Base-by-base conservation (phyloP, 306 rosid species). In the Heteromeles arbutifolia region DNA sequence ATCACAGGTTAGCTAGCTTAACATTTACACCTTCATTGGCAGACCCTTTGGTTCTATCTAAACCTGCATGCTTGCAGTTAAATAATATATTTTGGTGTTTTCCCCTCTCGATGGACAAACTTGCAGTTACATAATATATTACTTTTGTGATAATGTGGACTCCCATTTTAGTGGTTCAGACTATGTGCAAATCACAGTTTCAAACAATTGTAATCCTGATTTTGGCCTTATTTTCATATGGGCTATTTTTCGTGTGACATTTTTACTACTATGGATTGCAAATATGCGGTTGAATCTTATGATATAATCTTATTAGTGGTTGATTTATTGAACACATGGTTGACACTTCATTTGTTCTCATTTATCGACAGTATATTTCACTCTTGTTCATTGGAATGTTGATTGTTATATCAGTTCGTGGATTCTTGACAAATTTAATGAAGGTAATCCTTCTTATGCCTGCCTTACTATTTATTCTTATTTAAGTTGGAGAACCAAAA, bases 381-480 rank as follows among this genome's bases (percentile, higher is more conserved):
- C 88, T 92, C 70, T 79, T 90, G 71, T 95, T 95, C 87, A 95
- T 95, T 0, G 97, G 99, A 85, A 84, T 95, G 90, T 80, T 95
- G 92, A 83, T 95, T 37, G 99, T 88, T 52, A 92, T 90, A 83
- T 95, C 99, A 18, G 96, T 95, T 69, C 97, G 97, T 64, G 99
- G 99, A 69, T 95, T 95, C 86, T 80, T 95, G 84, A 89, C 97
- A 78, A 95, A 95, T 87, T 88, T 95, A 57, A 95, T 92, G 99
- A 95, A 95, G 99, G 99, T 95, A 90, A 75, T 61, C 78, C 75
- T 21, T 63, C 76, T 65, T 44, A 8, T 31, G 61, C 50, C 45
- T 26, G 28, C 74, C 70, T 78, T 79, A 80, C 39, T 53, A 22
- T 63, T 67, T 32, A 54, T 80, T 63, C 70, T 75, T 13, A 28